Evolutionary conservation across 2,329 filamentous ascomycete genomes (phyloP), one percentile per base, ranked within the genome.

Genomic region (Alternaria hordeiaustralica): DNA sequence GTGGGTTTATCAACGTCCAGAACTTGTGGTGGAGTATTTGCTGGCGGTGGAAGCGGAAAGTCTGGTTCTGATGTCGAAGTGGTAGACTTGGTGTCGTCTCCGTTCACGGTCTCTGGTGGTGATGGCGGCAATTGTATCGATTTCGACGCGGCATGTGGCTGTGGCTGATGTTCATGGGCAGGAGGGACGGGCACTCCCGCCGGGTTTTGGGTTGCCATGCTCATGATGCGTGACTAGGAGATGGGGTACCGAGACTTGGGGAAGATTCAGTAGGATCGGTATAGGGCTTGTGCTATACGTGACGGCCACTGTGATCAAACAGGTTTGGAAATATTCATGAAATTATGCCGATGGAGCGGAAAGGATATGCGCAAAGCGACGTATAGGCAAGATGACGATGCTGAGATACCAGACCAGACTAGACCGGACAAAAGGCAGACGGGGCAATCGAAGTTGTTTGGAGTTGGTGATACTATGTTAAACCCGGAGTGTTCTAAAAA

Each of bases 1-100:
- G 94, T 97, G 66, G 91, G 90, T 67, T 92, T 84, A 76, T 97
- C 94, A 73, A 92, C 81, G n/a, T 89, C 84, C 6, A 96, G 84
- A 12, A 96, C 87, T 45, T 86, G 81, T 51, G 86, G 89, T 5
- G 88, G 84, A 51, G 78, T 76, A 44, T 78, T 85, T 6, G 88
- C 85, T 21, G 84, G 85, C 10, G 92, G 93, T 12, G 93, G 92
- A 5, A 96, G 83, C 21, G 92, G 87, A 62, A 93, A 89, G 12
- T 75, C 68, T 20, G 67, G 56, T 15, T 74, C 68, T 49, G 61
- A 51, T 6, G 58, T 55, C 12, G 71, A 72, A 6, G 62, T 65
- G 21, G 57, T 69, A 6, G 66, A 72, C 45, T 70, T 69, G 55
- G 36, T 61, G 26, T 78, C 77, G 44, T 77, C 73, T n/a, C 77